Evolutionary conservation across 805 yeast species (phyloP), one percentile per base, ranked within the genome.

Genomic region (Spathaspora hagerdaliae): DNA sequence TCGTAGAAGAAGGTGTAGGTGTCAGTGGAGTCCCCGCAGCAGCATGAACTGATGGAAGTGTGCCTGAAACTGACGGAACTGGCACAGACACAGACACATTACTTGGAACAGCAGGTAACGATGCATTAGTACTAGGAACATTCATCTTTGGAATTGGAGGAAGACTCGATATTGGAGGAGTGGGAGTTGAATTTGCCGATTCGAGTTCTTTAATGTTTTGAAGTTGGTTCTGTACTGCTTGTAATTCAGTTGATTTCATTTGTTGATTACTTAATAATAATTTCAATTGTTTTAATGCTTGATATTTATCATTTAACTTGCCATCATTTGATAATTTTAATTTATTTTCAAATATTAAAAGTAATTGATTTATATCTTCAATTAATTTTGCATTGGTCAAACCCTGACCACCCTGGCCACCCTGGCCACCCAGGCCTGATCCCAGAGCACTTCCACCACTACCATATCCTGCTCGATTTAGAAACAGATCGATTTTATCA

Each of bases 401-500:
- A 7, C 31, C 27, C n/a, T n/a, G 31, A 12, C 6, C 27, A 6
- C 26, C 40, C 10, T 38, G 13, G 7, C 13, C 33, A 27, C 31
- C 7, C 10, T 27, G 10, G 31, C 31, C n/a, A n/a, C n/a, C n/a
- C n/a, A n/a, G n/a, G n/a, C n/a, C 37, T 46, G 41, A 27, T 31
- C 4, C 3, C 12, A 15, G 7, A 14, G 13, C 6, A 8, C 26
- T 6, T n/a, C 29, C 11, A n/a, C 11, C 39, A 14, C 6, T 14
- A 10, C 37, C 32, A 26, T 56, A 59, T 12, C 67, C 65, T 5
- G 69, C 64, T 51, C 63, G 69, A 32, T 48, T 51, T 50, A 95
- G 67, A 59, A 90, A 94, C 37, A 68, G 73, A 53, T 88, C 96
- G 46, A 94, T 86, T 56, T 75, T 79, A 27, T 78, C 79, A 51